Percentiles rank a stretch among this genome's conserved stretches.
phyloP scores from a whole-genome alignment of 2,329 filamentous ascomycete species.

The Fusarium verticillioides region DNA sequence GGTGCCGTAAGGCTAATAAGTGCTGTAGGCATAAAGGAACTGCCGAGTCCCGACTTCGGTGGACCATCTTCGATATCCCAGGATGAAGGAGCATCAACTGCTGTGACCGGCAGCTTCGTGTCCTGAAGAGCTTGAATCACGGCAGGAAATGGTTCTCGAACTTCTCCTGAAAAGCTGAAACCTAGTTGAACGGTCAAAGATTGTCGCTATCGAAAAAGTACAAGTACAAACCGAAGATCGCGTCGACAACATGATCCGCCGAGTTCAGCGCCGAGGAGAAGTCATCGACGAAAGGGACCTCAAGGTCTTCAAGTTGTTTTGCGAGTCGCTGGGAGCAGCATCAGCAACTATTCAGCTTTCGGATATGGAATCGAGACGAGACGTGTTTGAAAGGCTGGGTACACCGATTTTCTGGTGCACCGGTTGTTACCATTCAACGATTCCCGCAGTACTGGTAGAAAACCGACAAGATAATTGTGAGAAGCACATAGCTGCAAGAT shows the following conservation, averaged over 20 bases:
- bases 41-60: conserved; percentile 79
- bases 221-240: conserved; percentile 80
- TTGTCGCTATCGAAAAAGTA: not conserved
- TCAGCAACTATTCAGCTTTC: conserved; percentile 43
- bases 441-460: conserved; percentile 27
- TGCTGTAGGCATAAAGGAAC: conserved; percentile 80
- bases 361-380: conserved; percentile 10
- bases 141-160: conserved; percentile 89
- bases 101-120: conserved; percentile 80
- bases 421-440: conserved; percentile 18
- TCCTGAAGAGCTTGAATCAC: conserved; percentile 83
- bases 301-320: conserved; percentile 85
- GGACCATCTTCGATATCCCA: conserved; percentile 94
- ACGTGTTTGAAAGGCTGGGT: conserved; percentile 6
- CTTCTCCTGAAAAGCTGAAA: conserved; percentile 91
- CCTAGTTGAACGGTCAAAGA: conserved; percentile 58
- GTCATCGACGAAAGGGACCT: conserved; percentile 85
- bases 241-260: conserved; percentile 87
- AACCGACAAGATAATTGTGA: conserved; percentile 28
- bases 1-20: conserved; percentile 92
- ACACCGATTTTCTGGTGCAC: conserved; percentile 1
- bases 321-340: conserved; percentile 72
- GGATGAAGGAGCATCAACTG: conserved; percentile 91
- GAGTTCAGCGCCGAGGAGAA: conserved; percentile 74
- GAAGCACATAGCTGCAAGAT: conserved; percentile 35